phyloP scores from a whole-genome alignment of 805 yeast genomes.

The Candida ulmi region DNA sequence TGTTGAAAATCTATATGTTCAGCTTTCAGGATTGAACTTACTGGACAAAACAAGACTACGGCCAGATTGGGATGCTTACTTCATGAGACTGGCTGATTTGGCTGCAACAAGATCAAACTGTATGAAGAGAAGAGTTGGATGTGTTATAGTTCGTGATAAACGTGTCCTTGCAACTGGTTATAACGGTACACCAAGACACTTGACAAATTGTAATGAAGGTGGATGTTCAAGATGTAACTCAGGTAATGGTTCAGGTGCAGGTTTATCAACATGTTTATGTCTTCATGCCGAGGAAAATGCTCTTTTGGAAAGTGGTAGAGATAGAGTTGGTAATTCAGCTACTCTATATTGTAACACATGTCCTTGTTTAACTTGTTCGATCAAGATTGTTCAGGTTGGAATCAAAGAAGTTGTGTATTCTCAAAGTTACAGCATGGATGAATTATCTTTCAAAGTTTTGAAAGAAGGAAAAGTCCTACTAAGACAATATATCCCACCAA shows the following conservation, averaged over 20 bases:
- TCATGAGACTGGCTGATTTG: constrained; percentile 87
- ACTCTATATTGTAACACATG: constrained; percentile 91
- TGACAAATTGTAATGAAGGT: constrained; percentile 88
- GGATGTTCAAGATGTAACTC: constrained; percentile 89
- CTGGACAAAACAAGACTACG: constrained; percentile 57
- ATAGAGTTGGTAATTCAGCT: constrained; percentile 60
- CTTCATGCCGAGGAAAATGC: constrained; percentile 98
- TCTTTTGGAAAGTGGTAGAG: constrained; percentile 87
- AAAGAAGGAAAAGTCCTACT: constrained; percentile 66
- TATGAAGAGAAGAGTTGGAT: constrained; percentile 96
- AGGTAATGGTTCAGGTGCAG: constrained; percentile 56
- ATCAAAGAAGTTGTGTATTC: constrained; percentile 89
- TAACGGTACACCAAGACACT: constrained; percentile 92
- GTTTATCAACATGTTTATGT: constrained; percentile 81
- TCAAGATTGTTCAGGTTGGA: constrained; percentile 92
- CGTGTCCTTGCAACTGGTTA: constrained; percentile 95
- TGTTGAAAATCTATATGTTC: constrained; percentile 30
- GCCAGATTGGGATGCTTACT: constrained; percentile 95
- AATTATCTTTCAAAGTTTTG: constrained; percentile 63
- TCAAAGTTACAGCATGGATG: constrained; percentile 90
- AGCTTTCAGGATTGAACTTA: constrained; percentile 37
- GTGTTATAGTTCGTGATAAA: constrained; percentile 82
- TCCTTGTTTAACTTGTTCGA: constrained; percentile 94
- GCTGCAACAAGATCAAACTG: constrained; percentile 93
- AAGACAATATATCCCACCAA: constrained; percentile 45